Conservation (phyloP, 352 stramenopile species). For the Pythium diclinum region DNA sequence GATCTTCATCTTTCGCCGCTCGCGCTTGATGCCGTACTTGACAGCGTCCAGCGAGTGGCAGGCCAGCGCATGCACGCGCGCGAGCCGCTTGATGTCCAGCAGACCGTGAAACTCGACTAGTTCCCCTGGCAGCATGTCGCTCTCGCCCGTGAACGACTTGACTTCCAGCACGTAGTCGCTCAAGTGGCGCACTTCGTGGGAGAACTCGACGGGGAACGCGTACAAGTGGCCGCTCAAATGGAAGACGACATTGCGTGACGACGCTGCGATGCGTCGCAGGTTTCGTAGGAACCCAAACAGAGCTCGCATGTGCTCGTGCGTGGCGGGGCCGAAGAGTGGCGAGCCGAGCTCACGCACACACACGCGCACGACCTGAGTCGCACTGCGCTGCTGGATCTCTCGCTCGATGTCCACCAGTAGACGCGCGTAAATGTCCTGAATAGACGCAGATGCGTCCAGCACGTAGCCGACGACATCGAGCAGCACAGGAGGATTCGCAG, state of each 20-base stretch:
- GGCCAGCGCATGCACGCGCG: conserved; percentile 53
- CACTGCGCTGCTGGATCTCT: conserved; percentile 18
- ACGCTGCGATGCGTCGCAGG: conserved; percentile 30
- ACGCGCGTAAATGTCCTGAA: conserved; percentile 28
- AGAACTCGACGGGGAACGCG: conserved; percentile 31
- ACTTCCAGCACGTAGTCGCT: conserved; percentile 61
- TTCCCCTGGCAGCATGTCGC: conserved; percentile 53
- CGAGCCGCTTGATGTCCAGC: conserved; percentile 53
- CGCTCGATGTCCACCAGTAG: conserved; percentile 31
- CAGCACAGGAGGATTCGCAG: conserved; percentile 34
- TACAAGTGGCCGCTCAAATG: conserved; percentile 31
- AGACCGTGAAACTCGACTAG: conserved; percentile 61
- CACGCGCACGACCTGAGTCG: conserved; percentile 39
- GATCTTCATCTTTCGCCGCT: conserved; percentile 69
- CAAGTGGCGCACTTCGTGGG: conserved; percentile 46
- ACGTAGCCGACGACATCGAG: conserved; percentile 24
- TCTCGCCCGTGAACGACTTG: conserved; percentile 54
- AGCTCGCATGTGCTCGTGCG: conserved; percentile 39
- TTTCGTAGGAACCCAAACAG: conserved; percentile 38
- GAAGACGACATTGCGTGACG: conserved; percentile 26
- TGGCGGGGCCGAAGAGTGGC: conserved; percentile 32
- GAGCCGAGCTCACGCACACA: conserved; percentile 46
- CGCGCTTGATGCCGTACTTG: conserved; percentile 63
- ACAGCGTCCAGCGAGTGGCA: conserved; percentile 49
- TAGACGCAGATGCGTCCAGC: background rate